Conservation (phyloP, 176 grass and related monocot genomes). For the Puccinellia tenuiflora region DNA sequence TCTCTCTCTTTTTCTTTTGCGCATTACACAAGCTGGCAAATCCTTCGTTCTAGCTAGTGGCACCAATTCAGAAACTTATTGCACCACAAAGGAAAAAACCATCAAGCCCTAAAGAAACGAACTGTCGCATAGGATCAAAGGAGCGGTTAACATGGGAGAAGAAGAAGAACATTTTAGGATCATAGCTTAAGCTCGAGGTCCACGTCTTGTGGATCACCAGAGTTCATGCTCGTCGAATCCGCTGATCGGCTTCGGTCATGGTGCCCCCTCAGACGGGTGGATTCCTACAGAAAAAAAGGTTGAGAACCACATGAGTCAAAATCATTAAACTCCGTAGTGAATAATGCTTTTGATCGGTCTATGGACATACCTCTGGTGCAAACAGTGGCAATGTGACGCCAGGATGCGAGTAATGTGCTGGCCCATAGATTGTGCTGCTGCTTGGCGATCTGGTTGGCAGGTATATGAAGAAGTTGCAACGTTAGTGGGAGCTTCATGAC, state of each 20-base stretch:
- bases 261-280: conserved; percentile 24
- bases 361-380: conserved; percentile 36
- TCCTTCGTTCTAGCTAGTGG: conserved; percentile 41
- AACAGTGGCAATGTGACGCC: conserved; percentile 47
- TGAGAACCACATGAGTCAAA: not conserved
- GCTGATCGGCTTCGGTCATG: conserved; percentile 51
- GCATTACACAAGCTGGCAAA: conserved; percentile 35
- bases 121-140: conserved; percentile 15
- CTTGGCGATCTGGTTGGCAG: conserved; percentile 41
- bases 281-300: conserved; percentile 28
- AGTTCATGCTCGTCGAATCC: conserved; percentile 53
- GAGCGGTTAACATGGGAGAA: not conserved
- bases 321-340: conserved; percentile 17
- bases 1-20: conserved; percentile 32
- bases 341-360: not conserved
- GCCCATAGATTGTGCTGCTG: conserved; percentile 29
- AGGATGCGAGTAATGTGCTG: conserved; percentile 27
- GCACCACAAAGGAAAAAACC: conserved; percentile 43
- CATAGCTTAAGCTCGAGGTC: conserved; percentile 85
- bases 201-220: conserved; percentile 53
- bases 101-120: conserved; percentile 25
- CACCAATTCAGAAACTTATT: conserved; percentile 43
- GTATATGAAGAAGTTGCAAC: not conserved
- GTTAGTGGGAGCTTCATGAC: conserved; percentile 19
- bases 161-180: conserved; percentile 19